Evolutionary conservation across 73 alveolate genomes (phyloP), one percentile per base, ranked within the genome.

Genomic region (Tetrahymena malaccensis): DNA sequence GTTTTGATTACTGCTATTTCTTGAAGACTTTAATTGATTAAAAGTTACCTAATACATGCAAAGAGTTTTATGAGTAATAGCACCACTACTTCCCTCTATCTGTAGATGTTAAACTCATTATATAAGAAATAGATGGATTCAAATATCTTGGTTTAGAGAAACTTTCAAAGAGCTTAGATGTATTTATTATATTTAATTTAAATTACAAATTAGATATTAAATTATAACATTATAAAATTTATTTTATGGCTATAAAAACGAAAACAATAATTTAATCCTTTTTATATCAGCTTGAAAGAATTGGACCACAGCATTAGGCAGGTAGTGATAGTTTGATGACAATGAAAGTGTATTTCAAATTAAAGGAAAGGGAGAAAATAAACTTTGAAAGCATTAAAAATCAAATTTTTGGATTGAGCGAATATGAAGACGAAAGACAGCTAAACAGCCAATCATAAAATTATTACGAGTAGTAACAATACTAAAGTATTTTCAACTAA

Each of bases 311-410:
- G 96, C 99, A 98, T 85, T 98, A 98, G 96, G 99, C 99, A 4
- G 99, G 99, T 85, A 97, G 99, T 85, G 99, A 98, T 94, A 96
- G 98, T 25, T 94, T 98, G 84, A 98, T 98, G n/a, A 98, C 99
- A 10, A 84, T 97, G 57, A 97, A 98, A 93, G 94, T 97, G 4
- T 98, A 97, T 95, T 96, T 98, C 55, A 96, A 97, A 95, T 95
- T 98, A 21, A 97, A 94, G 93, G 84, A 96, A 70, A 70, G 89
- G 25, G 89, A 70, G 25, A 70, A 70, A 70, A 70, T 70, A 10
- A 70, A 31, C 89, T 70, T 70, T 31, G 89, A 70, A 0, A 70
- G 89, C 37, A 31, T 70, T 15, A 70, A 70, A 31, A 70, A 70
- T 70, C 89, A 70, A 70, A 70, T 70, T 70, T 70, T 19, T 70